Conservation (phyloP, 2,329 filamentous ascomycete species). For the Verticillium longisporum region DNA sequence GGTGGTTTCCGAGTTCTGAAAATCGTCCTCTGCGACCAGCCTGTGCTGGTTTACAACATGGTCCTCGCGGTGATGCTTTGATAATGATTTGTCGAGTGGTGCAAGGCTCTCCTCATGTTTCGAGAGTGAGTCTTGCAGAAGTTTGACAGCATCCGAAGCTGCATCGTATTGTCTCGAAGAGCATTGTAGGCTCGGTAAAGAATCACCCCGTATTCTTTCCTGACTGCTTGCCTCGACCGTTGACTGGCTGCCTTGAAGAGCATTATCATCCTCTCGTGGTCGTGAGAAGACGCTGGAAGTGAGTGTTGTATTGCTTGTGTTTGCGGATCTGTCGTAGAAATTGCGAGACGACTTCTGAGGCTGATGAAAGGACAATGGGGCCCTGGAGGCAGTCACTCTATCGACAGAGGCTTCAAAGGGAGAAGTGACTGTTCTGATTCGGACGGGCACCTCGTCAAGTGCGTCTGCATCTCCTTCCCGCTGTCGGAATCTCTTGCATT, state of each 20-base stretch:
- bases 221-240: background rate
- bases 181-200: background rate
- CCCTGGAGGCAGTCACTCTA: background rate
- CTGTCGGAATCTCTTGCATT: background rate
- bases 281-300: conserved; percentile 9
- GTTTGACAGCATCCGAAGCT: background rate
- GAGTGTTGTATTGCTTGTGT: background rate
- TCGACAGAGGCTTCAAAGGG: background rate
- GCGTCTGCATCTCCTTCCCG: background rate
- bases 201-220: background rate
- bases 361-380: no score
- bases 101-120: background rate
- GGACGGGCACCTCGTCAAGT: background rate
- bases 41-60: background rate
- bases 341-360: background rate
- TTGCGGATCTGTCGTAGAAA: background rate
- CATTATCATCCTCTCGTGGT: conserved; percentile 3
- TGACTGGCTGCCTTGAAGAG: background rate
- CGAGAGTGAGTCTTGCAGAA: background rate
- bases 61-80: background rate
- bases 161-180: background rate
- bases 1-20: background rate
- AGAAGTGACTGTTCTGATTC: background rate
- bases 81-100: background rate
- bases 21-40: background rate